Percentiles rank a stretch among this genome's conserved stretches.
phyloP scores from a whole-genome alignment of 805 yeast genomes.

The Candida easanensis region DNA sequence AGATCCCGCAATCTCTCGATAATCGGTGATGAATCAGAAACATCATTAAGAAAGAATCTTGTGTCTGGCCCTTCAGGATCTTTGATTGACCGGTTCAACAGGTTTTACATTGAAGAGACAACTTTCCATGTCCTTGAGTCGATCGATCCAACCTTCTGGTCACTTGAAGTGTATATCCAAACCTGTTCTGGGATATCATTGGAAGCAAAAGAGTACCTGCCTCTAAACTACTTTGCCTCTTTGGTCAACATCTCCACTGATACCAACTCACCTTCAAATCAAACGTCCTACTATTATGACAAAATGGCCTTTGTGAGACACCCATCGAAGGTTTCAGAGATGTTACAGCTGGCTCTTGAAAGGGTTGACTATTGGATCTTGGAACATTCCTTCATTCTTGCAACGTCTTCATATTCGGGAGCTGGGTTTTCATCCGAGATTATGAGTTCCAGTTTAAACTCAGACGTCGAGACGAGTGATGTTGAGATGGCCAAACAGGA shows the following conservation, averaged over 20 bases:
- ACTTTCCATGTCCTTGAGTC: slow-evolving; percentile 8
- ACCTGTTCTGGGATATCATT: slow-evolving; percentile 4
- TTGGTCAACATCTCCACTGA: slow-evolving; percentile 1
- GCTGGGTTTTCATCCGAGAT: neutral
- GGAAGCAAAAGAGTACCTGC: slow-evolving; percentile 4
- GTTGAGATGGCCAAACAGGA: neutral
- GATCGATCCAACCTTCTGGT: slow-evolving; percentile 18
- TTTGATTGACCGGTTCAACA: neutral
- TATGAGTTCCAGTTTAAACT: neutral
- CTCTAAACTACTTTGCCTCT: slow-evolving; percentile 8
- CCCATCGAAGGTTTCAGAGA: slow-evolving; percentile 4
- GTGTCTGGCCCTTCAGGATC: neutral
- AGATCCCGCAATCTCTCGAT: too few relatives aligned
- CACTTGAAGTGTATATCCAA: slow-evolving; percentile 8
- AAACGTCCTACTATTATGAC: slow-evolving; percentile 10
- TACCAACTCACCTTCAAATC: neutral
- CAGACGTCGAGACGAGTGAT: neutral
- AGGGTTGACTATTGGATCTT: slow-evolving; percentile 3
- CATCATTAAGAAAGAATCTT: neutral
- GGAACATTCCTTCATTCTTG: neutral
- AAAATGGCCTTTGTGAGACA: slow-evolving; percentile 3
- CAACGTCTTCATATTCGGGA: neutral
- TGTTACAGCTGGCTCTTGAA: slow-evolving; percentile 5
- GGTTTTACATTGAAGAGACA: slow-evolving; percentile 2
- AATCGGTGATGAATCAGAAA: too few relatives aligned